Evolutionary conservation across 2,329 filamentous ascomycete species (phyloP).

Genomic region (Tolypocladium ovalisporum): DNA sequence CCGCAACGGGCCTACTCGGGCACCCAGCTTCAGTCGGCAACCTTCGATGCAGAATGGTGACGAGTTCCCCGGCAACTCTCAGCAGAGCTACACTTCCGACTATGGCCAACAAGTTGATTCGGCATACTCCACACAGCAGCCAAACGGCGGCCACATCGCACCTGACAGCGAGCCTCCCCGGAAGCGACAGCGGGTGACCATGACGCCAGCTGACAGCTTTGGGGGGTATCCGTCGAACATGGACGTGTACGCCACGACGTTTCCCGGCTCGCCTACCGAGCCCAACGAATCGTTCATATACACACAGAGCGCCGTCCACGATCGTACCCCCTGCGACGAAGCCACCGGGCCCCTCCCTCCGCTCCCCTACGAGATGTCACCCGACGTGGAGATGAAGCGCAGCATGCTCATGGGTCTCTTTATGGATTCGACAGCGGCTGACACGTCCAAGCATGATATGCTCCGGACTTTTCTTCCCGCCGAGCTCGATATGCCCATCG

Average conservation of each 20-base stretch:
- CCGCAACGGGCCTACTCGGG: slow-evolving; percentile 52
- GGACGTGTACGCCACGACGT: slow-evolving; percentile 32
- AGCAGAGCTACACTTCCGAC: slow-evolving; percentile 73
- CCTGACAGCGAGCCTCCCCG: slow-evolving; percentile 65
- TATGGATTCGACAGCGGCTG: slow-evolving; percentile 59
- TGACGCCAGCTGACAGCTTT: slow-evolving; percentile 47
- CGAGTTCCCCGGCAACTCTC: slow-evolving; percentile 62
- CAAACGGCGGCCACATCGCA: slow-evolving; percentile 23
- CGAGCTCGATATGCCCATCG: slow-evolving; percentile 87
- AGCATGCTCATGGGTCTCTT: slow-evolving; percentile 75
- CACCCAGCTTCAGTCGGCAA: slow-evolving; percentile 60
- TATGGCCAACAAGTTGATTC: slow-evolving; percentile 65
- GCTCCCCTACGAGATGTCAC: slow-evolving; percentile 46
- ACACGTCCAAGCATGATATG: slow-evolving; percentile 64
- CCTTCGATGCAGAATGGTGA: slow-evolving; percentile 61
- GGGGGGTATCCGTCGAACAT: slow-evolving; percentile 39
- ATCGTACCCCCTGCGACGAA: slow-evolving; percentile 32
- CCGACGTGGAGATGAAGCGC: slow-evolving; percentile 69
- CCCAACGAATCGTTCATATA: slow-evolving; percentile 72
- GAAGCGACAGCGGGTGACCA: slow-evolving; percentile 57
- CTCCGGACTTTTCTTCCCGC: slow-evolving; percentile 63
- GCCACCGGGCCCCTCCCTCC: slow-evolving; percentile 53
- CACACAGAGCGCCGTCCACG: slow-evolving; percentile 35
- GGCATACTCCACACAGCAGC: slow-evolving; percentile 52
- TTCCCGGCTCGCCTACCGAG: slow-evolving; percentile 67